Evolutionary conservation across 1,284 basidiomycete genomes (phyloP), one percentile per base, ranked within the genome.

Genomic region (Ustilago vetiveriae): DNA sequence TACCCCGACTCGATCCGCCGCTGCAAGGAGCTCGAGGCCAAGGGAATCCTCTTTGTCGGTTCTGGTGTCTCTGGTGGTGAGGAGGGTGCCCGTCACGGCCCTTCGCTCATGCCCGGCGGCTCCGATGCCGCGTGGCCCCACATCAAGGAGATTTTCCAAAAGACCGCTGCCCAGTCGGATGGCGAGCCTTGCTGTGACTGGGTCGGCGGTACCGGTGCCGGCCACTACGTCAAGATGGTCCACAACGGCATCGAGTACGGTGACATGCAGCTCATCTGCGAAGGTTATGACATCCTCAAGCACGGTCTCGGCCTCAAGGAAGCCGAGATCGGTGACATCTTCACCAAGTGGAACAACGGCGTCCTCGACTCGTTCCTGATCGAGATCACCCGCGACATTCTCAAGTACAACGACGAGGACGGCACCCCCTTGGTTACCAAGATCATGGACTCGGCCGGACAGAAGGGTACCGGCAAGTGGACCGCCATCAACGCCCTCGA

Each of bases 401-500:
- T 81, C 55, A 69, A 71, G 51, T 79, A 75, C 88, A 94, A 97
- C 83, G 96, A 98, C 83, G 90, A 92, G 59, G 95, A 98, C 83
- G 95, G 94, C 62, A 87, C 84, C 79, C 91, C 93, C 56, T 88
- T 98, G 73, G 88, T 98, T 72, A 87, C 86, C 81, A 98, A 98
- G 86, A 96, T 99, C 80, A 88, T 97, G 48, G 78, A 81, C 73
- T 68, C 69, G 17, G 96, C 96, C 70, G 96, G 95, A 59, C 96
- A 99, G 85, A 99, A 99, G 86, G 96, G 96, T 83, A 99, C 96
- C 73, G 96, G 96, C 62, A 98, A 98, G 85, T 99, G 96, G 96
- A 99, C 96, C 64, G 96, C 96, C 71, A 92, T 98, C 82, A 92
- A 94, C 82, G 96, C 96, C 65, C 90, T 98, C 73, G 96, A 99